Conservation (phyloP, 208 protist genomes). For the Spongospora subterranea region DNA sequence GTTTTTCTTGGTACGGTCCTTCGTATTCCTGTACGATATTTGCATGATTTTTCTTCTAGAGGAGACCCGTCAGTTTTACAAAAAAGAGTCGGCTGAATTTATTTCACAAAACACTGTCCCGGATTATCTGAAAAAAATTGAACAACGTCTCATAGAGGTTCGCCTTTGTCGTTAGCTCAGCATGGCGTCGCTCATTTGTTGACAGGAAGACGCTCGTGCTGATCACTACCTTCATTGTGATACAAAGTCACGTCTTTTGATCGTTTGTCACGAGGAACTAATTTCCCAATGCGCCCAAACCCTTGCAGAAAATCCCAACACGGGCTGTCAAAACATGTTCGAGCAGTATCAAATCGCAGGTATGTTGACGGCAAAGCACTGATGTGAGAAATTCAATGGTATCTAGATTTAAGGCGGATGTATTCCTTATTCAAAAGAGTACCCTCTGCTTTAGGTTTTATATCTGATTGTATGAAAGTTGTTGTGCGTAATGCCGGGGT, state of each 20-base stretch:
- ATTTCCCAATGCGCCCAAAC: constrained; percentile 53
- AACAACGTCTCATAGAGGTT: constrained; percentile 45
- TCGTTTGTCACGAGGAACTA: constrained; percentile 59
- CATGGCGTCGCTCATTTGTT: not conserved
- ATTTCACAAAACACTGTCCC: constrained; percentile 62
- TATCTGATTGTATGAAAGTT: constrained; percentile 55
- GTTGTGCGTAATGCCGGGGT: constrained; percentile 34
- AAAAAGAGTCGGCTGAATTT: constrained; percentile 55
- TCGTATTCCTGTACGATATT: not conserved
- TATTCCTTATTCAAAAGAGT: constrained; percentile 56
- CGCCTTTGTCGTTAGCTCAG: not conserved
- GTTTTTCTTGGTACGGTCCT: not conserved
- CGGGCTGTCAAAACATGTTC: constrained; percentile 60
- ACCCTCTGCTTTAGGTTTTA: constrained; percentile 1
- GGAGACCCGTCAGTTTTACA: constrained; percentile 58
- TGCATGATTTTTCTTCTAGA: not conserved
- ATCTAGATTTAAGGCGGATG: constrained; percentile 44
- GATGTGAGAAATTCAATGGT: not conserved
- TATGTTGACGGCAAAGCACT: not conserved
- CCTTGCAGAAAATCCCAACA: constrained; percentile 57
- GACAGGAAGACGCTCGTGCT: constrained; percentile 55
- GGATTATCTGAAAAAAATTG: constrained; percentile 60
- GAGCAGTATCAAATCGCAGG: not conserved
- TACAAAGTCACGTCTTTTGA: constrained; percentile 52
- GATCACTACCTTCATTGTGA: constrained; percentile 53